Base-by-base conservation (phyloP, 169 alveolate species). In the Amoebophrya sp. region DNA sequence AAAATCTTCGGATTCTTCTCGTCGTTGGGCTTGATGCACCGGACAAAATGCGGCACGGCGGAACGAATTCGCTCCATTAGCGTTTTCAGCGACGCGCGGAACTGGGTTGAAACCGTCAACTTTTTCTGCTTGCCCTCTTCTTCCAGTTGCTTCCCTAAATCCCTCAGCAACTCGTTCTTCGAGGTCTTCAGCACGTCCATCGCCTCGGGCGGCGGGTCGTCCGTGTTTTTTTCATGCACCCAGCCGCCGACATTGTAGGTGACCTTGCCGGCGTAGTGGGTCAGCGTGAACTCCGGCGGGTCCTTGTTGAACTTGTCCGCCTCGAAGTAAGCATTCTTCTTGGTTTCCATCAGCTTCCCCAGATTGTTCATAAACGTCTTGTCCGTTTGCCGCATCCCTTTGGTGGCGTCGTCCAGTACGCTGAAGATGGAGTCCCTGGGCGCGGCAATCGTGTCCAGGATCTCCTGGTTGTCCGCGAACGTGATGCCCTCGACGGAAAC, bases 11-110 rank as follows among this genome's bases (percentile, higher is more conserved):
- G 83, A 0, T 66, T 66, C 83, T 66, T 66, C 39, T 18, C 83
- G 35, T 66, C 83, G 35, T 66, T 66, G 35, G 83, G 83, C 83
- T 66, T 66, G 83, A 66, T 66, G 83, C 83, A 66, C 1, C 83
- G 83, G 32, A 66, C 83, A 25, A 66, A 66, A n/a, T 66, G 83
- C 1, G 83, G 83, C 29, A 7, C 35, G 38, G 83, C 83, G 35
- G 38, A 25, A 25, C 35, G 83, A 25, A 66, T 66, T 25, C 18
- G 1, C 35, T 66, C 83, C 35, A 66, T 66, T 25, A 66, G 18
- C 12, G 83, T 12, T 25, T 66, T 66, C 35, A 66, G 83, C 7
- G 83, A 66, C 7, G 83, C 83, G 10, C 83, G 83, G 32, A 66
- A 66, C 35, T 3, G 2, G 32, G 1, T 2, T 1, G 83, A 66